Base-by-base conservation (phyloP, 164 flowering plant species). In the Liquidambar formosana region DNA sequence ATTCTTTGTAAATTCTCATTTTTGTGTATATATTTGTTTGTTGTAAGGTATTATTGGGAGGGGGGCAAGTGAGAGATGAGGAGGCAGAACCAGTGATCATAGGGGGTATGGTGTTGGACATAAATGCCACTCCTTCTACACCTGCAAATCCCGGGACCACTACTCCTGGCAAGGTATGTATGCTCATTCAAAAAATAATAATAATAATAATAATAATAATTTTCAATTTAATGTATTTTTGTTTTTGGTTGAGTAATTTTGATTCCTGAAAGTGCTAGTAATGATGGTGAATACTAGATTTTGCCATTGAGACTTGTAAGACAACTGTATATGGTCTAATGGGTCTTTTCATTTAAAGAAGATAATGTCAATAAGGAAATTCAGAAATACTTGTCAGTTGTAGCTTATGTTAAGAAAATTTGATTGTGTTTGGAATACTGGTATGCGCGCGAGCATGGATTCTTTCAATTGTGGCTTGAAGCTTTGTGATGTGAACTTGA, bases 81-180 rank as follows among this genome's bases (percentile, higher is more conserved):
- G 81, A 49, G 23, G 76, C 75, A n/a, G 85, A 73, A 38, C 77
- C 91, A 10, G 93, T 95, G 67, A 69, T 95, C 16, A 82, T 92
- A 16, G 99, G 99, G 56, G 97, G 94, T 48, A 91, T 95, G 97
- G 89, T 92, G 18, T 77, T 95, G 82, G 99, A 95, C 45, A 88
- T 95, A 66, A 90, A 88, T 75, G 97, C 92, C 49, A 80, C 76
- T 19, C 85, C 97, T 78, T 83, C 87, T 28, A 64, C 74, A 1
- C 65, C 82, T 61, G 75, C 83, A 3, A 80, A 67, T 61, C 90
- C 94, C 19, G 74, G 93, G 54, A 88, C 91, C 57, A 94, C 97
- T 5, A 84, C 90, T 63, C 97, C 98, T 60, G 98, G 98, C 73
- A 81, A 85, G 92, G 98, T 90, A 69, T 72, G 46, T 69, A 60